Conservation (phyloP, 2,329 filamentous ascomycete species). For the Trichophyton rubrum region DNA sequence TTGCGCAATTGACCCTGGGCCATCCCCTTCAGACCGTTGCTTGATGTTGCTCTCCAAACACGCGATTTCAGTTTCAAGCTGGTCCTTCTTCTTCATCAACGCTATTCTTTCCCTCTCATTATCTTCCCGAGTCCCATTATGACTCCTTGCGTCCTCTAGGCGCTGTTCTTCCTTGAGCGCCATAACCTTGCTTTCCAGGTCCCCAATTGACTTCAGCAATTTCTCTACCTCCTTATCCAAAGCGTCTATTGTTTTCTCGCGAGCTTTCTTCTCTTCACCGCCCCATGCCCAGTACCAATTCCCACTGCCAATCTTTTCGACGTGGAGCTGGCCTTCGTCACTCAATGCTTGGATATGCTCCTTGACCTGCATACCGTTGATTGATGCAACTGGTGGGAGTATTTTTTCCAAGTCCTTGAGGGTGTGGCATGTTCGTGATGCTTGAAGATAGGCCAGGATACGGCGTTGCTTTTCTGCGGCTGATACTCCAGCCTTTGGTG, state of each 20-base stretch:
- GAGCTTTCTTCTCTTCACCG: conserved; percentile 40
- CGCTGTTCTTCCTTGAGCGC: conserved; percentile 12
- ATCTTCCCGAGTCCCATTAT: conserved; percentile 11
- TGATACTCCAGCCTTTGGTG: conserved; percentile 42
- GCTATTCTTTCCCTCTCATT: conserved; percentile 8
- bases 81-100: conserved; percentile 8
- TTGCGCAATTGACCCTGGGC: conserved; percentile 18
- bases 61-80: conserved; percentile 7
- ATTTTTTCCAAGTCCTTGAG: conserved; percentile 57
- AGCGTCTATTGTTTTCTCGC: conserved; percentile 21
- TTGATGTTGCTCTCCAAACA: conserved; percentile 17
- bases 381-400: conserved; percentile 48
- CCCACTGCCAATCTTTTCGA: conserved; percentile 58
- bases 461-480: conserved; percentile 46
- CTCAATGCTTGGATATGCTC: conserved; percentile 51
- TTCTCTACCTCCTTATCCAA: conserved; percentile 25
- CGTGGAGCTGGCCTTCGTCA: conserved; percentile 49
- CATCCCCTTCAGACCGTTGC: conserved; percentile 15
- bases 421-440: conserved; percentile 48
- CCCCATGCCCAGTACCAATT: conserved; percentile 62
- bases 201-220: conserved; percentile 12
- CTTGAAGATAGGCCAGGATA: conserved; percentile 48
- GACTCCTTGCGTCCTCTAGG: conserved; percentile 8
- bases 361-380: conserved; percentile 55
- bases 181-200: conserved; percentile 14